These are phyloP conservation scores for Echinosophora koreensis DNA, from an alignment of 306 rosid species.

Conservation along the genomic window DNA sequence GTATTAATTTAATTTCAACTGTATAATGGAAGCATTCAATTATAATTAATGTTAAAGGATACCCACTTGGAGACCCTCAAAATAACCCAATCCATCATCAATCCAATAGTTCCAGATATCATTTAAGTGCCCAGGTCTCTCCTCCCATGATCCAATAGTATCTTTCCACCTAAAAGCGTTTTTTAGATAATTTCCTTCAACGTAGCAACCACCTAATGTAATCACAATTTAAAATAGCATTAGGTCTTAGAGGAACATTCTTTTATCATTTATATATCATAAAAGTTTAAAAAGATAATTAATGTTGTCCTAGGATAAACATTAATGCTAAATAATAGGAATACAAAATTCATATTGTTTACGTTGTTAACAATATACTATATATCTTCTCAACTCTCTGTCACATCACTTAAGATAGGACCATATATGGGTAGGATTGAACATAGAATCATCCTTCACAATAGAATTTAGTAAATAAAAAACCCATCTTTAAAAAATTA, in stretches of 20 bases:
- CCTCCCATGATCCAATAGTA: slow-evolving; percentile 74
- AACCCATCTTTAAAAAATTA: background rate
- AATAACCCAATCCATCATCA: slow-evolving; percentile 81
- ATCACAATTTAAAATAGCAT: background rate
- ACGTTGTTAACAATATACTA: no score
- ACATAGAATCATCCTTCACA: no score
- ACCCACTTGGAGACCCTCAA: slow-evolving; percentile 74
- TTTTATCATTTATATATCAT: no score
- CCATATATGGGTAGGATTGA: no score
- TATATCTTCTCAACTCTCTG: no score
- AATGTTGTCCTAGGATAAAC: no score
- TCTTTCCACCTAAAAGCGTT: slow-evolving; percentile 86
- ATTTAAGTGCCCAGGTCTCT: slow-evolving; percentile 81
- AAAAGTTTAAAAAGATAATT: no score
- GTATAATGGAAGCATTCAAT: background rate
- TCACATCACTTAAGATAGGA: no score
- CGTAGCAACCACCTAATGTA: slow-evolving; percentile 72
- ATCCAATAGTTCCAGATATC: slow-evolving; percentile 87
- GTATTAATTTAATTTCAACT: no score
- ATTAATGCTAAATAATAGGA: no score
- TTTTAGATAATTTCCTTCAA: slow-evolving; percentile 77
- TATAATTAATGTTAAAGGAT: background rate
- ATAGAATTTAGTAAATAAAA: background rate
- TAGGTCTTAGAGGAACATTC: no score
- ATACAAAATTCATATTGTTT: no score